Evolutionary conservation across 805 yeast genomes (phyloP), one percentile per base, ranked within the genome.

Genomic region (Maudiozyma pseudohumilis): DNA sequence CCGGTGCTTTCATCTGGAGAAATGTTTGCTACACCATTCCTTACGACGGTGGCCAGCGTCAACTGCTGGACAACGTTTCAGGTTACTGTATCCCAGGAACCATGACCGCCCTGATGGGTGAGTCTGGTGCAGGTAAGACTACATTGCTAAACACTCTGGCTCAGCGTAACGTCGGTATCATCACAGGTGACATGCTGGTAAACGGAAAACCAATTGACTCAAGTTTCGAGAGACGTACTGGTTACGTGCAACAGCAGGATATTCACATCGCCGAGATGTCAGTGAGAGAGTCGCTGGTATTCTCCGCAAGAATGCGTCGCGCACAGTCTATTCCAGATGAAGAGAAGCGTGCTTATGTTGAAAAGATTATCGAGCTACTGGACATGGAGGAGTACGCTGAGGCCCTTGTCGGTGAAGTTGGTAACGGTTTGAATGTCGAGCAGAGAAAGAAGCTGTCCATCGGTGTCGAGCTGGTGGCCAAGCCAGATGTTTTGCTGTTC

Each of bases 61-160:
- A 73, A 40, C 66, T 80, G 42, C 59, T 80, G 50, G 65, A 66
- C 43, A 67, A 70, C 44, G 80, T 80, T 40, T 79, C 77, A 50
- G 88, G 87, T 29, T 80, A 80, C 75, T 84, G 80, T 36, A 73
- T 74, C 48, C 86, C 86, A 4, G 86, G 86, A 44, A 77, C 82
- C 32, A 59, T 80, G 53, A 80, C 86, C 32, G 88, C 88, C 1
- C 55, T 75, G 37, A 73, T 75, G 80, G 82, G 84, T 46, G 77
- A 77, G 20, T 74, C 84, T 34, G 85, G 85, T 57, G 86, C 86
- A 38, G 86, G 86, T 64, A 78, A 78, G 53, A 79, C 86, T 13
- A 79, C 86, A 3, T 60, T 78, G 43, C 64, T 78, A 43, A 79
- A 79, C 60, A 74, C 75, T 42, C 62, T 79, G 48, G 77, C 83